Conservation (phyloP, 352 stramenopile species). For the Globisporangium takayamanum region DNA sequence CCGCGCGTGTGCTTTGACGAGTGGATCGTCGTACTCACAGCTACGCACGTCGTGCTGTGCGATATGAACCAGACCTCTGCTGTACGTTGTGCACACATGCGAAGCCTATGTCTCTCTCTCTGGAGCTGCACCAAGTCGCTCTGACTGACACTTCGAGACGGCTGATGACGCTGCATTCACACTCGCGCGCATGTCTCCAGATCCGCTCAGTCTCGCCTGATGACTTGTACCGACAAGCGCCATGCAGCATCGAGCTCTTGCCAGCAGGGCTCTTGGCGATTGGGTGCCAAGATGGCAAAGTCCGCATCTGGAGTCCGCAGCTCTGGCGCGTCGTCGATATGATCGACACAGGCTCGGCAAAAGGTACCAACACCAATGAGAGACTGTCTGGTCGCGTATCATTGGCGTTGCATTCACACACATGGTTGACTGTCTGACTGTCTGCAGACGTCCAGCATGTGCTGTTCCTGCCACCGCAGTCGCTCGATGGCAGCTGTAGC, state of each 20-base stretch:
- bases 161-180: slow-evolving; percentile 3
- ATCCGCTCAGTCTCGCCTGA: slow-evolving; percentile 36
- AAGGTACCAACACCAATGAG: slow-evolving; percentile 17
- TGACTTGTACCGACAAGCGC: slow-evolving; percentile 53
- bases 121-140: too few species aligned
- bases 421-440: too few species aligned
- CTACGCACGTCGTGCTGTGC: slow-evolving; percentile 57
- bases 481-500: slow-evolving; percentile 26
- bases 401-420: not conserved
- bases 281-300: slow-evolving; percentile 68
- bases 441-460: slow-evolving; percentile 60
- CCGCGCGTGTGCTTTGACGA: slow-evolving; percentile 64
- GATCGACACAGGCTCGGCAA: slow-evolving; percentile 51
- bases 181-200: slow-evolving; percentile 21
- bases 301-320: slow-evolving; percentile 60
- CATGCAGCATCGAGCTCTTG: slow-evolving; percentile 53
- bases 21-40: slow-evolving; percentile 55
- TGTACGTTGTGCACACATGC: slow-evolving; percentile 17
- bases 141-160: too few species aligned
- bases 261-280: slow-evolving; percentile 61
- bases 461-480: slow-evolving; percentile 42
- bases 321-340: slow-evolving; percentile 52
- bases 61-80: slow-evolving; percentile 60
- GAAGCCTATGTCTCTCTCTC: not conserved
- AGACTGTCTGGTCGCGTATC: not conserved